phyloP scores from a whole-genome alignment of 1,284 basidiomycete genomes.

The Cystobasidium slooffiae region DNA sequence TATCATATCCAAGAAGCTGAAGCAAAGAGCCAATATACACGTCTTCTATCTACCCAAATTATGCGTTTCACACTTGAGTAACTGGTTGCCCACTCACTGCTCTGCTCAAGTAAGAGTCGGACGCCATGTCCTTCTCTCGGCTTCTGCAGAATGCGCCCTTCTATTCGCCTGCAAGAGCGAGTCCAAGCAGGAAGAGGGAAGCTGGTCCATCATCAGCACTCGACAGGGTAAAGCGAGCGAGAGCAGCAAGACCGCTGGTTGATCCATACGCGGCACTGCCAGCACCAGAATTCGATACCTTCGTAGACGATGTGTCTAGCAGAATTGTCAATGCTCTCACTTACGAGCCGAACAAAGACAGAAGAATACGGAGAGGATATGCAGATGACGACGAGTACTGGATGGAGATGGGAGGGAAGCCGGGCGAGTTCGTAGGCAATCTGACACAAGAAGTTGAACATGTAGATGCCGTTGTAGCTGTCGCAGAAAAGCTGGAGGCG shows the following conservation, averaged over 20 bases:
- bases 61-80: too few species aligned
- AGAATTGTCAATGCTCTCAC: conserved; percentile 32
- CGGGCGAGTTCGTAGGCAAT: conserved; percentile 32
- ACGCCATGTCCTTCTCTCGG: conserved; percentile 26
- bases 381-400: conserved; percentile 42
- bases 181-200: conserved; percentile 14
- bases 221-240: conserved; percentile 1
- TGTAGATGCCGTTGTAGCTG: not conserved
- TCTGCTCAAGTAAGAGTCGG: too few species aligned
- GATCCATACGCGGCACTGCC: conserved; percentile 27
- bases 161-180: conserved; percentile 27
- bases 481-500: conserved; percentile 53
- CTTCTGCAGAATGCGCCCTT: conserved; percentile 32
- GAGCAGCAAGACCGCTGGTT: conserved; percentile 28
- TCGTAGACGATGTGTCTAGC: conserved; percentile 30
- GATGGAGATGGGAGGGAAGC: conserved; percentile 41
- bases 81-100: too few species aligned
- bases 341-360: conserved; percentile 29
- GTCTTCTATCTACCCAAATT: not conserved
- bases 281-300: conserved; percentile 37
- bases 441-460: not conserved
- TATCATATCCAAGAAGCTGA: too few species aligned
- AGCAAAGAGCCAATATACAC: not conserved
- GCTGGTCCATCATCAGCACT: conserved; percentile 17
- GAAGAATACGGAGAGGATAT: conserved; percentile 36